These are phyloP conservation scores for Lipomyces yamadae DNA, from an alignment of 805 yeast species.

Conservation along the genomic window DNA sequence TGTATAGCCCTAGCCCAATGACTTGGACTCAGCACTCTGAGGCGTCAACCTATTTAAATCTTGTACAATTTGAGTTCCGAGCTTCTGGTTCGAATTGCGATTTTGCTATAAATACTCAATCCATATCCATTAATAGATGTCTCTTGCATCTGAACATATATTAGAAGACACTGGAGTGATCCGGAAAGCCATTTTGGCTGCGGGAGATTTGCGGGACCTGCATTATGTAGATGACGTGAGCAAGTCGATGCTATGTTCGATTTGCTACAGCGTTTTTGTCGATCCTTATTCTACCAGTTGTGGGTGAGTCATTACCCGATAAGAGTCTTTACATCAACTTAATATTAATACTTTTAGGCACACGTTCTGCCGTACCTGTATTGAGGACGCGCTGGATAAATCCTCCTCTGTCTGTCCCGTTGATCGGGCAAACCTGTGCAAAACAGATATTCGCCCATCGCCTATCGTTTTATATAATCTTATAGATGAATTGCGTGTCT, in stretches of 20 bases:
- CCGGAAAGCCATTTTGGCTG: not conserved
- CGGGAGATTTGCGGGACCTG: not conserved
- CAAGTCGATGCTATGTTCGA: not conserved
- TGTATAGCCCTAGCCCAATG: too few relatives aligned
- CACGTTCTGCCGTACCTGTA: conserved; percentile 3
- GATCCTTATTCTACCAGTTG: not conserved
- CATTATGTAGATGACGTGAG: not conserved
- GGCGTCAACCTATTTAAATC: too few relatives aligned
- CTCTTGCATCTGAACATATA: too few relatives aligned
- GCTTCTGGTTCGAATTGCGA: not conserved
- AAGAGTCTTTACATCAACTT: not conserved
- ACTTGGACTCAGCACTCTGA: too few relatives aligned
- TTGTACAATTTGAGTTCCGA: too few relatives aligned
- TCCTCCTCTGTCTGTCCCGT: not conserved
- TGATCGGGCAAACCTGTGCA: not conserved
- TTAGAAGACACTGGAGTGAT: not conserved
- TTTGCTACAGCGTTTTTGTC: not conserved
- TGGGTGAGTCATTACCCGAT: not conserved
- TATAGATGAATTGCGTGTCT: not conserved
- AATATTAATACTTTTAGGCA: not conserved
- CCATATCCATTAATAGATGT: too few relatives aligned
- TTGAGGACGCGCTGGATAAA: not conserved
- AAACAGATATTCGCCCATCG: not conserved
- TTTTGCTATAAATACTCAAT: not conserved
- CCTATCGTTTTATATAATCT: not conserved